Base-by-base conservation (phyloP, 805 yeast species). In the Lipomyces japonicus region DNA sequence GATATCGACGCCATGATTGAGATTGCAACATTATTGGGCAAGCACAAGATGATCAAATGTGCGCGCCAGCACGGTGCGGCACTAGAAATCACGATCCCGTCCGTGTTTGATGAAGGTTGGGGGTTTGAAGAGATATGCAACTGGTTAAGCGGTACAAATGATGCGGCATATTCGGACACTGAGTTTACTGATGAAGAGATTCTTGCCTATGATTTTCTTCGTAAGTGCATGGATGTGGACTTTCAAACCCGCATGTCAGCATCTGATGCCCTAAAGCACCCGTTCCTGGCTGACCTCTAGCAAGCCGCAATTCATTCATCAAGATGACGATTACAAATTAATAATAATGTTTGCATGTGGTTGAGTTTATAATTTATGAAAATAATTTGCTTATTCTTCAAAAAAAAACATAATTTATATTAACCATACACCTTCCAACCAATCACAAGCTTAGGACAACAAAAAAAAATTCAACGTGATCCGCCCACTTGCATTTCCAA, bases 1-100 rank as follows among this genome's bases (percentile, higher is more conserved):
- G 98, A 93, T 65, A 80, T 82, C 2, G 97, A 93, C 61, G 96
- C 97, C 0, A 66, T 91, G 44, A 76, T 90, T 30, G 98, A 93
- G 65, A 72, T 91, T 31, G 81, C 95, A 0, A 72, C 82, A 2
- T 74, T 93, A 2, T 90, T 86, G 69, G 98, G 98, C 2, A 66
- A 77, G 42, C 78, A 76, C 9, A 79, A 78, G 57, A 75, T 93
- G 78, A 79, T 80, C 55, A 78, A 80, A 55, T 81, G 89, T 61
- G 95, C 97, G 4, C 77, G 78, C 50, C 66, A 87, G 35, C 98
- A 93, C 70, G 97, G 60, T 0, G 75, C 90, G 46, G 93, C 89
- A 0, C 77, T 91, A 44, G 96, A 89, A 50, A 74, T 84, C 3
- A 78, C 73, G 36, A 63, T 82, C 12, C 76, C 77, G 1, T 76